Base-by-base conservation (phyloP, 768 basidiomycete species). In the Serendipita indica region DNA sequence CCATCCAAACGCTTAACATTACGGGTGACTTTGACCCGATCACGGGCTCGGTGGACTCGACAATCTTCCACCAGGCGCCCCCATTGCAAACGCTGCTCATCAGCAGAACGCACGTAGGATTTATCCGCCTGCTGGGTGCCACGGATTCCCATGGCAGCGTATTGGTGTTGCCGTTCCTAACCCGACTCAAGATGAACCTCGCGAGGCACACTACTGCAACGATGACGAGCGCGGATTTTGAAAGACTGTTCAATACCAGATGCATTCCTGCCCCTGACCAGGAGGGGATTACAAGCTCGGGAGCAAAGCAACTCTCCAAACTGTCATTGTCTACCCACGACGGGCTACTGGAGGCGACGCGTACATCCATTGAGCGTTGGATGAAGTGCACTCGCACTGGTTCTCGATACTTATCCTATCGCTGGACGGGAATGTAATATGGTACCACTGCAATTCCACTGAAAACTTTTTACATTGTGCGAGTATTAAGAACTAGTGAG, bases 291-390 rank as follows among this genome's bases (percentile, higher is more conserved):
- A 54, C 49, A 7, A 27, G n/a, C 32, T 25, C 32, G 7, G 49
- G 49, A 20, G 49, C 49, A 18, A 54, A 27, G 32, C 49, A 20
- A 12, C n/a, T 54, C 5, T 27, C 22, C 16, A 20, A 54, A 10
- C n/a, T 54, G n/a, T 54, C 22, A 28, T 54, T 54, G 7, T n/a
- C 30, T 16, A 54, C 49, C 4, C 49, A 54, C 32, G 49, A 54
- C 16, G 49, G 22, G 10, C 30, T 54, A 18, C 49, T 25, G 25
- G 49, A 16, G 22, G 49, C 16, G 10, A 30, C 30, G 30, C 22
- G 49, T n/a, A 28, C 16, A 5, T 7, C 49, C 10, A 54, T 54
- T 10, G 49, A 54, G 30, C 49, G 25, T 16, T 25, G 49, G 49
- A 54, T 54, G 49, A 30, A 16, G n/a, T 54, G 30, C n/a, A 18